Base-by-base conservation (phyloP, 805 yeast genomes). In the Monosporozyma siamensis region DNA sequence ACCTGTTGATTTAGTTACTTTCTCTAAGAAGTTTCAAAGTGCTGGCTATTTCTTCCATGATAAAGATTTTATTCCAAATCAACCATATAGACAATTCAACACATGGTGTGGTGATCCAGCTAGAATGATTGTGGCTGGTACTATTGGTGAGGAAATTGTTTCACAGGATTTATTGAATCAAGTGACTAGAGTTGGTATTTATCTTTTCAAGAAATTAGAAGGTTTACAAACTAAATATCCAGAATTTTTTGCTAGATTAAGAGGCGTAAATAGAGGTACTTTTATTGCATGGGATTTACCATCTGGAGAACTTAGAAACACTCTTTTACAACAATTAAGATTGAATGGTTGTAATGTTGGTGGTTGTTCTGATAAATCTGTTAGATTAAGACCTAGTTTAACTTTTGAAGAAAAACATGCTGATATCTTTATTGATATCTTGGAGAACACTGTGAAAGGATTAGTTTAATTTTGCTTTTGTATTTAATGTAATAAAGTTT, bases 71-170 rank as follows among this genome's bases (percentile, higher is more conserved):
- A 72, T 75, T 48, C 83, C 84, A 39, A 71, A 70, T 49, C 69
- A 69, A 52, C 73, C 84, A 21, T 80, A 74, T 64, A 71, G 85
- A 65, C 85, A 79, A 57, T 80, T 80, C 67, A 80, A 80, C 70
- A 80, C 86, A 46, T 80, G 86, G 86, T 79, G 84, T 61, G 86
- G 85, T 51, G 85, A 80, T 59, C 82, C 85, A 48, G 73, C 83
- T 12, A 76, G 75, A 64, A 80, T 80, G 58, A 65, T 79, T 42
- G 68, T 79, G 52, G 83, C 84, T 31, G 72, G 72, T 50, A 66
- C 78, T 45, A 79, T 79, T 49, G 72, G 72, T 49, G 68, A 75
- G 53, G 81, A 78, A 50, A 65, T 79, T 40, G 49, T 56, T 21
- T 69, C 73, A 49, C 61, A 76, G 47, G 67, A 72, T 44, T 65